These are phyloP conservation scores for Nepenthes alata DNA, from an alignment of 179 eudicot genomes.

Conservation along the genomic window DNA sequence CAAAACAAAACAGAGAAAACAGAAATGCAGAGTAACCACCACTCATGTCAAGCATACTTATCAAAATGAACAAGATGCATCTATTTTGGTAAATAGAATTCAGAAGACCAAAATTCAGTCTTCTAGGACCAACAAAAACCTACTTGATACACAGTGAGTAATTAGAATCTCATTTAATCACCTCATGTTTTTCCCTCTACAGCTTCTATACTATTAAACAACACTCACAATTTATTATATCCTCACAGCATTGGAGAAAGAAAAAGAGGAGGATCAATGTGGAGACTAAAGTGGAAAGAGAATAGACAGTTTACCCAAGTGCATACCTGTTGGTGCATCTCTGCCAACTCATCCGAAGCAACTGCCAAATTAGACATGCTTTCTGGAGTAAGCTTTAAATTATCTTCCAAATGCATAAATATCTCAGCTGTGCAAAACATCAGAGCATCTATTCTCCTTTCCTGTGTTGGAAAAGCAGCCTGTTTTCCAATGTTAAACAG, in stretches of 20 bases:
- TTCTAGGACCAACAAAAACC: no score
- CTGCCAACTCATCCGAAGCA: slow-evolving; percentile 77
- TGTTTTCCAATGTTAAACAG: slow-evolving; percentile 17
- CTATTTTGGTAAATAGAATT: no score
- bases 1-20: no score
- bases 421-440: slow-evolving; percentile 66
- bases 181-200: no score
- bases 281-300: not conserved
- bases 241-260: not conserved
- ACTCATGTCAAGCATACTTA: no score
- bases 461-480: slow-evolving; percentile 88
- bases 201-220: no score
- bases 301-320: not conserved
- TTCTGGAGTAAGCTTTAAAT: slow-evolving; percentile 74
- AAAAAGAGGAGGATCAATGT: not conserved
- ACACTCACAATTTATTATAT: no score
- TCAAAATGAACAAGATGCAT: no score
- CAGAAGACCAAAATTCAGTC: no score
- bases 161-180: no score
- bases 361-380: slow-evolving; percentile 74
- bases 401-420: slow-evolving; percentile 70
- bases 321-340: slow-evolving; percentile 83
- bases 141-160: no score
- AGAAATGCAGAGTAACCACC: no score
- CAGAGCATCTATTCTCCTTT: slow-evolving; percentile 83